These are phyloP conservation scores for Vitis labrusca DNA, from an alignment of 164 flowering plant species.

Conservation along the genomic window DNA sequence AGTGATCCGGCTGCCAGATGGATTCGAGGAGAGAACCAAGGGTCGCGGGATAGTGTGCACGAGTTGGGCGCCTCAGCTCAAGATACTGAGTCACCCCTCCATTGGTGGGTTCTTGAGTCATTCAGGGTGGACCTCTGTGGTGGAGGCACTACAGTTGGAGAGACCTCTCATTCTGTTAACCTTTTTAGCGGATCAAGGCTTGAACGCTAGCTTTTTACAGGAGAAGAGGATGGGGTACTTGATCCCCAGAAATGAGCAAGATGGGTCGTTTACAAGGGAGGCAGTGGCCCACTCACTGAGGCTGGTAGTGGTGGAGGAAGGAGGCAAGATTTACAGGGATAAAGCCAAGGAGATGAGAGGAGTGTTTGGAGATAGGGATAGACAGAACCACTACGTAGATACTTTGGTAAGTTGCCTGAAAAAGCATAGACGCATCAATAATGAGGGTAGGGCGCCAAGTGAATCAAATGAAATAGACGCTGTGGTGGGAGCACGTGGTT, in stretches of 20 bases:
- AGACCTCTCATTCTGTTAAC: constrained; percentile 33
- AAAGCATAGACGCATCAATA: no score
- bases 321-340: constrained; percentile 20
- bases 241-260: constrained; percentile 29
- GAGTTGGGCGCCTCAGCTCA: constrained; percentile 47
- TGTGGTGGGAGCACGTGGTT: no score
- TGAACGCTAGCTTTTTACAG: constrained; percentile 23
- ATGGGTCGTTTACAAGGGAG: constrained; percentile 31
- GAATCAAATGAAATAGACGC: no score
- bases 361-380: constrained; percentile 15
- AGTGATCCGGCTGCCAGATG: constrained; percentile 20
- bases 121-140: constrained; percentile 43
- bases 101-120: constrained; percentile 44
- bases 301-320: constrained; percentile 21
- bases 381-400: constrained; percentile 6
- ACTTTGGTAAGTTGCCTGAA: no score
- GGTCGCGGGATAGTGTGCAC: constrained; percentile 27
- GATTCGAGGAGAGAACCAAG: constrained; percentile 30
- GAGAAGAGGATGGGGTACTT: constrained; percentile 24
- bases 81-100: constrained; percentile 39
- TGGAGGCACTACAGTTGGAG: constrained; percentile 37
- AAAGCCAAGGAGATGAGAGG: constrained; percentile 23
- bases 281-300: constrained; percentile 28
- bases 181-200: constrained; percentile 31
- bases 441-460: no score